Conservation (phyloP, 208 protist species). For the Wallacemonas sp. region DNA sequence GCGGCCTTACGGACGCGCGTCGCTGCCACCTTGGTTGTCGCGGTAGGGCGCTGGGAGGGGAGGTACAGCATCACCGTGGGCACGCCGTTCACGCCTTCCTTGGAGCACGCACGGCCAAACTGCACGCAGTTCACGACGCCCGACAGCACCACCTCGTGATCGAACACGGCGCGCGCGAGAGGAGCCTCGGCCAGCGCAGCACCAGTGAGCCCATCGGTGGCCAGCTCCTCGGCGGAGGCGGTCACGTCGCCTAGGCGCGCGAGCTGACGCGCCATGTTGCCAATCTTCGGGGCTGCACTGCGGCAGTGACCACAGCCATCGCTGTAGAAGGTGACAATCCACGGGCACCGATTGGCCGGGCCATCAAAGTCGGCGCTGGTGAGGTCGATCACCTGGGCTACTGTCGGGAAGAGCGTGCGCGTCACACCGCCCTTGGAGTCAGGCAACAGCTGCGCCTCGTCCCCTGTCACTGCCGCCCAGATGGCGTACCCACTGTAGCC, state of each 20-base stretch:
- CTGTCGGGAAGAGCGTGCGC: constrained; percentile 15
- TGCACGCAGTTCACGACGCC: constrained; percentile 51
- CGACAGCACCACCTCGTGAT: constrained; percentile 1
- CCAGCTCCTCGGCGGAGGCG: not conserved
- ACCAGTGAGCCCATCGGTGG: constrained; percentile 20
- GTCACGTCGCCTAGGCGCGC: constrained; percentile 4
- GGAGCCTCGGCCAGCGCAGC: not conserved
- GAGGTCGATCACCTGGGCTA: constrained; percentile 33
- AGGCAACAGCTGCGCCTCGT: not conserved
- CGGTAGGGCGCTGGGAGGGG: not conserved
- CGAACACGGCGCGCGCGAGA: not conserved
- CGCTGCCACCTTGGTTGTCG: not conserved
- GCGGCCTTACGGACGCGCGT: not conserved
- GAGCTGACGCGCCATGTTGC: not conserved
- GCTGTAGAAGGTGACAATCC: constrained; percentile 60
- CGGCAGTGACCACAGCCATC: constrained; percentile 64
- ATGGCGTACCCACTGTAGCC: constrained; percentile 6
- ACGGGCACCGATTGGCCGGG: constrained; percentile 43
- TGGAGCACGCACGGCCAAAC: constrained; percentile 27
- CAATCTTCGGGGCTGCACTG: constrained; percentile 24
- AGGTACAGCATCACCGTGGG: constrained; percentile 39
- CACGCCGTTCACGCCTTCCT: constrained; percentile 31
- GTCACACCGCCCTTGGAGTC: constrained; percentile 18
- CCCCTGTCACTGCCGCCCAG: not conserved
- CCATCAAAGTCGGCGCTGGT: constrained; percentile 15